Conservation (phyloP, 1,139 yeast species). For the Candida tetrigidarum region DNA sequence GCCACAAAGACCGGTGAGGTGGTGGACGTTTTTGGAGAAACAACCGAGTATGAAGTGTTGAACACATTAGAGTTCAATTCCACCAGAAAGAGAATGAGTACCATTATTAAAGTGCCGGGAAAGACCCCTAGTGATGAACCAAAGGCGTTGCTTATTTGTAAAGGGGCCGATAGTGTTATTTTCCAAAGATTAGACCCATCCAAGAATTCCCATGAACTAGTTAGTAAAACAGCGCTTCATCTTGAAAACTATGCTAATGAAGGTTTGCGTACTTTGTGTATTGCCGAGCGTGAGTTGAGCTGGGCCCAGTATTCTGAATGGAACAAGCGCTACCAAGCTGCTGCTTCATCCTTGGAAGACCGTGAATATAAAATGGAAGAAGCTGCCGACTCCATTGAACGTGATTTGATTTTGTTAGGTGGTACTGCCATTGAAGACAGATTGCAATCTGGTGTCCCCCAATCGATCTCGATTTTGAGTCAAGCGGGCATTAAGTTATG, state of each 20-base stretch:
- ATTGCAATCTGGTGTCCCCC: conserved; percentile 95
- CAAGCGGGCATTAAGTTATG: conserved; percentile 95
- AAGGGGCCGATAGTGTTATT: conserved; percentile 95
- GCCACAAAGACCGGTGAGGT: conserved; percentile 74
- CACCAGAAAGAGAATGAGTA: conserved; percentile 80
- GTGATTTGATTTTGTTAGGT: conserved; percentile 73
- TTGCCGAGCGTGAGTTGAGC: conserved; percentile 79
- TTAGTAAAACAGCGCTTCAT: conserved; percentile 68
- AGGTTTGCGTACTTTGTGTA: conserved; percentile 92
- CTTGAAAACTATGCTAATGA: conserved; percentile 95
- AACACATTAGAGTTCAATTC: conserved; percentile 87
- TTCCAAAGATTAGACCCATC: conserved; percentile 65
- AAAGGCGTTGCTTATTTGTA: conserved; percentile 51
- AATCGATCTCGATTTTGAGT: conserved; percentile 80
- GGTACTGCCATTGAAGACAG: conserved; percentile 99
- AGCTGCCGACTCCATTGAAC: conserved; percentile 82
- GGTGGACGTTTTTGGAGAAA: conserved; percentile 75
- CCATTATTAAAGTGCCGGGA: conserved; percentile 32
- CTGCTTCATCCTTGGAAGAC: conserved; percentile 73
- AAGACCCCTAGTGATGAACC: conserved; percentile 43
- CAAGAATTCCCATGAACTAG: conserved; percentile 37
- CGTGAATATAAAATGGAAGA: conserved; percentile 81
- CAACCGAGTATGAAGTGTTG: conserved; percentile 71
- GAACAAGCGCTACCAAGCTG: conserved; percentile 71
- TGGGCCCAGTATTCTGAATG: conserved; percentile 66